These are phyloP conservation scores for Aspergillus sp. DNA, from an alignment of 2,329 filamentous ascomycete genomes.

Conservation along the genomic window DNA sequence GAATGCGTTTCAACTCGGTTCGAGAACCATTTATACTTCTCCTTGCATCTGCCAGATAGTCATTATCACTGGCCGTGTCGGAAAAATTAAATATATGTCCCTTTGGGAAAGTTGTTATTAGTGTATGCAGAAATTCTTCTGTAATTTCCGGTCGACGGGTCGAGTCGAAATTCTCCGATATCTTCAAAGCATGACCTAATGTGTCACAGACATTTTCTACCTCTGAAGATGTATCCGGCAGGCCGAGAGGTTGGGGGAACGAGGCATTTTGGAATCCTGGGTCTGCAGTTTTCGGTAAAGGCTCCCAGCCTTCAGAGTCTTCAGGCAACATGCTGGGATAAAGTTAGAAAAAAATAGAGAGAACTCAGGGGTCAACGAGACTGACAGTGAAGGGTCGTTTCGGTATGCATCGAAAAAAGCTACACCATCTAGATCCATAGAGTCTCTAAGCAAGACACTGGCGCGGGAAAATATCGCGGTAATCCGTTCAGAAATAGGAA, in stretches of 20 bases:
- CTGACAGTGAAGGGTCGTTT: slow-evolving; percentile 19
- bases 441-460: slow-evolving; percentile 34
- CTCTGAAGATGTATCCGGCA: slow-evolving; percentile 3
- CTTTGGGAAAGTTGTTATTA: slow-evolving; percentile 16
- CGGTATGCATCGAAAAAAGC: slow-evolving; percentile 20
- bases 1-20: slow-evolving; percentile 4
- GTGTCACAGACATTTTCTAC: slow-evolving; percentile 11
- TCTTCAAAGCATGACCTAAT: slow-evolving; percentile 10
- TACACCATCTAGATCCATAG: slow-evolving; percentile 32
- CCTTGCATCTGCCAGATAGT: background rate
- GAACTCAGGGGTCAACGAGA: background rate
- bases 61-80: slow-evolving; percentile 2
- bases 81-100: slow-evolving; percentile 17
- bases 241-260: slow-evolving; percentile 5
- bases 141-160: background rate
- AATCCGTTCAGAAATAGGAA: slow-evolving; percentile 7
- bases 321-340: slow-evolving; percentile 9
- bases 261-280: slow-evolving; percentile 10
- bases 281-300: slow-evolving; percentile 9
- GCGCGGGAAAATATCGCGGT: slow-evolving; percentile 35
- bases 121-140: slow-evolving; percentile 1
- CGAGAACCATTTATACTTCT: background rate
- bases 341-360: background rate
- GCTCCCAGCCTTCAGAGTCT: slow-evolving; percentile 17
- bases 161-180: background rate